phyloP scores from a whole-genome alignment of 257 asterid species.

The Handroanthus guayacan region DNA sequence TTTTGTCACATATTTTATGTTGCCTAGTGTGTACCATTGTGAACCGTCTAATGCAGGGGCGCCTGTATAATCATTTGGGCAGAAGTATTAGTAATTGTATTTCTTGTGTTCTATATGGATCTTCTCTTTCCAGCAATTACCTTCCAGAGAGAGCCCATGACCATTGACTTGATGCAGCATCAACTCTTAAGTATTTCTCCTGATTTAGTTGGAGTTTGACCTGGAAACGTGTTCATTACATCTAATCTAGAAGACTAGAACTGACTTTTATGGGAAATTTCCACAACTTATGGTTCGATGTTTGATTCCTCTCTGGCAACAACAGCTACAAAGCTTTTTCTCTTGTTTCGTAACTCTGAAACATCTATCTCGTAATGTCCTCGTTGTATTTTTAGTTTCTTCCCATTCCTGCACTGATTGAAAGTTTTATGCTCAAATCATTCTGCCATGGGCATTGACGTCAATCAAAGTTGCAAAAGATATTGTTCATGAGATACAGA shows the following conservation, averaged over 20 bases:
- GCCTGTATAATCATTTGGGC: not conserved
- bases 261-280: not conserved
- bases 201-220: not conserved
- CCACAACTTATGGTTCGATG: not conserved
- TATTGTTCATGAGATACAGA: not conserved
- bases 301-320: constrained; percentile 1
- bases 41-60: not conserved
- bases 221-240: not conserved
- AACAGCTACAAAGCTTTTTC: not conserved
- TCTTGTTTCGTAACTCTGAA: not conserved
- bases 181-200: not conserved
- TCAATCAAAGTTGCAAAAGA: not conserved
- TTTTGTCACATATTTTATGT: not conserved
- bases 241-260: not conserved
- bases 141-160: not conserved
- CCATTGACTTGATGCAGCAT: not conserved
- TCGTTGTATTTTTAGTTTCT: constrained; percentile 14
- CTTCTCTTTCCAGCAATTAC: not conserved
- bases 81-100: not conserved
- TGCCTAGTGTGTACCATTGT: constrained; percentile 5
- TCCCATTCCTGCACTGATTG: constrained; percentile 6
- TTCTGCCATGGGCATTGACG: not conserved
- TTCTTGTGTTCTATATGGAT: not conserved
- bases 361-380: not conserved
- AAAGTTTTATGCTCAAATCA: not conserved